These are phyloP conservation scores for Lathyrus oleraceus DNA, from an alignment of 306 rosid species.

Conservation along the genomic window DNA sequence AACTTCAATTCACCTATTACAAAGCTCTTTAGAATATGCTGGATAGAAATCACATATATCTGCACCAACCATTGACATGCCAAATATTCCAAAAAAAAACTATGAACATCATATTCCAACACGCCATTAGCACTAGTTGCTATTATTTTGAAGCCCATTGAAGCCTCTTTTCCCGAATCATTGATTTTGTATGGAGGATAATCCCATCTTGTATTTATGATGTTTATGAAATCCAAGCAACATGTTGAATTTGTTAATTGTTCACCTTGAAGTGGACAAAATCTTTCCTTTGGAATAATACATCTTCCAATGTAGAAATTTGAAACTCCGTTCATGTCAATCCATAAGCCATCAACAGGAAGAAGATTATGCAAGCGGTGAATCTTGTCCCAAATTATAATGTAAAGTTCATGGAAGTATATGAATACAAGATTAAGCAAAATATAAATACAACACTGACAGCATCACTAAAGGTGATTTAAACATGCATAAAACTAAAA, in stretches of 20 bases:
- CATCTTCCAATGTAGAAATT: too few species aligned
- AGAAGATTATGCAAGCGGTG: slow-evolving; percentile 83
- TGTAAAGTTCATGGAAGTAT: too few species aligned
- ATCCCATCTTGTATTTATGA: slow-evolving; percentile 76
- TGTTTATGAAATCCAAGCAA: slow-evolving; percentile 57
- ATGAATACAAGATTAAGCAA: too few species aligned
- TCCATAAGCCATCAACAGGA: slow-evolving; percentile 72
- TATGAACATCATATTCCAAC: slow-evolving; percentile 87
- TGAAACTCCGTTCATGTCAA: too few species aligned
- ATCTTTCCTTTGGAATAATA: too few species aligned
- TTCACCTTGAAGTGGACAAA: too few species aligned
- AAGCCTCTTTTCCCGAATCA: slow-evolving; percentile 66
- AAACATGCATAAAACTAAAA: too few species aligned
- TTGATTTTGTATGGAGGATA: slow-evolving; percentile 91
- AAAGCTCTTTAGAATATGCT: slow-evolving; percentile 63
- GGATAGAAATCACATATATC: slow-evolving; percentile 91
- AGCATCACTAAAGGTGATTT: too few species aligned
- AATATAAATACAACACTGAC: too few species aligned
- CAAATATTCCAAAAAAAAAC: slow-evolving; percentile 82
- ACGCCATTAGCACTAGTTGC: slow-evolving; percentile 87
- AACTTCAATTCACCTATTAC: slow-evolving; percentile 44
- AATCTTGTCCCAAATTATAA: slow-evolving; percentile 60
- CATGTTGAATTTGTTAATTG: too few species aligned
- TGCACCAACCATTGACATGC: slow-evolving; percentile 90
- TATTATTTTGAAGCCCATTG: slow-evolving; percentile 76